Evolutionary conservation across 768 basidiomycete genomes (phyloP).

Genomic region (Termitomyces sp.): DNA sequence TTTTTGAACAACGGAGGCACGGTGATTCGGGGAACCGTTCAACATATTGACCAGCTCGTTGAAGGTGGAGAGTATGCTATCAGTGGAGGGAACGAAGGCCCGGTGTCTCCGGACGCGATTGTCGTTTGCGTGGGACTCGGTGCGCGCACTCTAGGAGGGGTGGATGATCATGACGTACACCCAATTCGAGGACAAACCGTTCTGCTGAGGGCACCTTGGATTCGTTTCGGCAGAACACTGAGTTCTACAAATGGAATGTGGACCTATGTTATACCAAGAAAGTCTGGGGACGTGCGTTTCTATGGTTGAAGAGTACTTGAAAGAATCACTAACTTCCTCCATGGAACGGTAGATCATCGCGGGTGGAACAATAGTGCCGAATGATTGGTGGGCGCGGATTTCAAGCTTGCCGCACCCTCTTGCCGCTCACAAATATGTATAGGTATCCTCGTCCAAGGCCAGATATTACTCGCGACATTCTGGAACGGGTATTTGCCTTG

Average conservation of each 20-base stretch:
- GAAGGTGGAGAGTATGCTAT: constrained; percentile 46
- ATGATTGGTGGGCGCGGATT: constrained; percentile 53
- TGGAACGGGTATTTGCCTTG: constrained; percentile 45
- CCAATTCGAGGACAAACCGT: constrained; percentile 83
- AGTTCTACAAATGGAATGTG: constrained; percentile 39
- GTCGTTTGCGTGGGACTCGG: constrained; percentile 71
- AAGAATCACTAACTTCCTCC: neutral
- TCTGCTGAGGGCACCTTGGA: constrained; percentile 60
- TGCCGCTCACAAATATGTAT: neutral
- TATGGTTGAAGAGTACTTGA: no score
- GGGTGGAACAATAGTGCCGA: constrained; percentile 53
- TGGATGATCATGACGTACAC: constrained; percentile 68
- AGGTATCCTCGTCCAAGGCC: constrained; percentile 61
- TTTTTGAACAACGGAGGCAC: constrained; percentile 58
- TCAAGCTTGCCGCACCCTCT: neutral
- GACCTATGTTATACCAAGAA: constrained; percentile 62
- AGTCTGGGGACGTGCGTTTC: constrained; percentile 45
- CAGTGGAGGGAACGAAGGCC: constrained; percentile 15
- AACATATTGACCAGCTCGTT: constrained; percentile 63
- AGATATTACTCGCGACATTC: constrained; percentile 56
- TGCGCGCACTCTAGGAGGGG: constrained; percentile 66
- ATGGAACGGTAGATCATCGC: constrained; percentile 40
- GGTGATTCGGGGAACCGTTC: constrained; percentile 49
- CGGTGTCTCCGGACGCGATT: constrained; percentile 44
- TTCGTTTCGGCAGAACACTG: constrained; percentile 50